Percentiles rank a stretch among this genome's conserved stretches.
phyloP scores from a whole-genome alignment of 2,329 filamentous ascomycete genomes.

The Didymella segeticola region DNA sequence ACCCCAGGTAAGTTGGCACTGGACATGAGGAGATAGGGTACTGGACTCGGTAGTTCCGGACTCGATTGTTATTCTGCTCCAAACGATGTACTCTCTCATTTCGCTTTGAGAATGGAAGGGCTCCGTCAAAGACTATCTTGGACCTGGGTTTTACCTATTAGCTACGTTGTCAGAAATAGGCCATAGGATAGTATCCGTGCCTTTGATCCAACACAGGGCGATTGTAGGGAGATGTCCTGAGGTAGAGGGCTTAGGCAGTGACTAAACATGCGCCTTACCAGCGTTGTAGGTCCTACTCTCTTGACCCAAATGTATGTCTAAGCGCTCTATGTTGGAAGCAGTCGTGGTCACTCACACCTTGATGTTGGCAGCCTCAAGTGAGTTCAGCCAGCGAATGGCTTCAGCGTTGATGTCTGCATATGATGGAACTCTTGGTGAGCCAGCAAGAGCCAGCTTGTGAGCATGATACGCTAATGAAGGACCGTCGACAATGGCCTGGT shows the following conservation, averaged over 20 bases:
- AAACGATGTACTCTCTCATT: constrained; percentile 67
- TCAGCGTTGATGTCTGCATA: constrained; percentile 69
- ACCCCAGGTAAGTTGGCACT: constrained; percentile 35
- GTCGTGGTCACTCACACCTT: constrained; percentile 63
- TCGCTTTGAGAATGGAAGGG: constrained; percentile 72
- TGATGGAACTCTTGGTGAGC: constrained; percentile 34
- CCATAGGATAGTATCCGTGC: too few species aligned
- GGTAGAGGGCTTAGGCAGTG: constrained; percentile 10
- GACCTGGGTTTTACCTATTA: constrained; percentile 36
- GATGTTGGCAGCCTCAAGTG: constrained; percentile 62
- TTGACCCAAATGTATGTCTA: background rate
- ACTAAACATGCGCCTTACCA: constrained; percentile 13
- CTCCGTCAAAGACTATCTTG: constrained; percentile 85
- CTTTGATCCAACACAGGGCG: too few species aligned
- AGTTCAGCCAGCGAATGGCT: constrained; percentile 64
- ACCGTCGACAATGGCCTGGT: constrained; percentile 69
- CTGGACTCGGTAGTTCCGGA: constrained; percentile 58
- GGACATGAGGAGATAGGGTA: constrained; percentile 36
- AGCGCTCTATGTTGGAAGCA: constrained; percentile 8
- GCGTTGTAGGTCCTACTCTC: constrained; percentile 8
- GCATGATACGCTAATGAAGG: constrained; percentile 79
- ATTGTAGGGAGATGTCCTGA: background rate
- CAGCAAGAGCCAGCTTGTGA: constrained; percentile 57
- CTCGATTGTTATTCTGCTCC: constrained; percentile 62
- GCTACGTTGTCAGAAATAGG: background rate